These are phyloP conservation scores for Entelexis paramagnoliae DNA, from an alignment of 1,139 yeast genomes.

Conservation along the genomic window DNA sequence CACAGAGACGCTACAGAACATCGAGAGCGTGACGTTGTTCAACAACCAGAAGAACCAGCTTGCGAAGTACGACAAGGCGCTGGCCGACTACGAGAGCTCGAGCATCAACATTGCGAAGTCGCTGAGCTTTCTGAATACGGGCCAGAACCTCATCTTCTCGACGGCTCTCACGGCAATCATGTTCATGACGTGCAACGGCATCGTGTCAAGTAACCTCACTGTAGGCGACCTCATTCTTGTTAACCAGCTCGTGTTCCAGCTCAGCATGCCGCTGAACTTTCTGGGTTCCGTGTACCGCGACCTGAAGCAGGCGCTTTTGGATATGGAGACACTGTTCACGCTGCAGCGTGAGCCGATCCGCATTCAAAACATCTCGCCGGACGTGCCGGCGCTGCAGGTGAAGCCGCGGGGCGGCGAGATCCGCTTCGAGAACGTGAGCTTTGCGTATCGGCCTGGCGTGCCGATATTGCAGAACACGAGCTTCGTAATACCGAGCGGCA, in stretches of 20 bases:
- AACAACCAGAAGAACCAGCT: slow-evolving; percentile 79
- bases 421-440: slow-evolving; percentile 78
- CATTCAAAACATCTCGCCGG: slow-evolving; percentile 46
- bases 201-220: slow-evolving; percentile 65
- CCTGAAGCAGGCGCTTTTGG: slow-evolving; percentile 78
- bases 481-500: slow-evolving; percentile 82
- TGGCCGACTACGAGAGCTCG: slow-evolving; percentile 66
- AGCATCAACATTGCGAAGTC: slow-evolving; percentile 88
- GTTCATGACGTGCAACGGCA: slow-evolving; percentile 98
- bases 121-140: slow-evolving; percentile 77
- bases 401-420: slow-evolving; percentile 53
- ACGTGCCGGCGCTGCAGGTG: slow-evolving; percentile 51
- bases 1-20: slow-evolving; percentile 83
- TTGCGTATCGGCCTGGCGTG: slow-evolving; percentile 83
- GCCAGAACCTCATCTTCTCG: slow-evolving; percentile 86
- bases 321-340: slow-evolving; percentile 84
- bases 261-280: slow-evolving; percentile 87
- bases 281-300: slow-evolving; percentile 93
- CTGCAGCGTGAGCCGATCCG: slow-evolving; percentile 64
- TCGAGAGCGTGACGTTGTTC: slow-evolving; percentile 89
- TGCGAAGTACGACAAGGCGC: slow-evolving; percentile 66
- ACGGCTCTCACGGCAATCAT: slow-evolving; percentile 91
- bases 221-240: slow-evolving; percentile 96
- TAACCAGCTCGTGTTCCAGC: slow-evolving; percentile 90
- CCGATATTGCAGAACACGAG: slow-evolving; percentile 73